Conservation (phyloP, 768 basidiomycete genomes). For the Mycena maculata region DNA sequence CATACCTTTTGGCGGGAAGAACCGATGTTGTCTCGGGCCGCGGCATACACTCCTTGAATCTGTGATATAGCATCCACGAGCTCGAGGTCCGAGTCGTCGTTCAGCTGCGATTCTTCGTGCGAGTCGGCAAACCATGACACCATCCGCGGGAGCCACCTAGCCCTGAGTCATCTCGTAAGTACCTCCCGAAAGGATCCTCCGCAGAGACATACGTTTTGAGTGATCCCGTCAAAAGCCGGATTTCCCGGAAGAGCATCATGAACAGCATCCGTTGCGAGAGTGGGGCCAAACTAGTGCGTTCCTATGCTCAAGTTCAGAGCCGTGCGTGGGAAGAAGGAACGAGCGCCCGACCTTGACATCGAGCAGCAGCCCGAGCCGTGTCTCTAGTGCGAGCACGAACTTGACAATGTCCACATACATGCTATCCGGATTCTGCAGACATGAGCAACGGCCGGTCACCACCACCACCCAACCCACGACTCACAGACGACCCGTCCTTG, state of each 20-base stretch:
- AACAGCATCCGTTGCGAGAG: slow-evolving; percentile 70
- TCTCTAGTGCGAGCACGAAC: slow-evolving; percentile 69
- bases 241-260: slow-evolving; percentile 70
- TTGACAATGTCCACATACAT: slow-evolving; percentile 46
- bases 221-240: slow-evolving; percentile 71
- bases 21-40: slow-evolving; percentile 60
- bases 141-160: slow-evolving; percentile 58
- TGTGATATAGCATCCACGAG: slow-evolving; percentile 53
- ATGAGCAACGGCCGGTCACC: not conserved
- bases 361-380: slow-evolving; percentile 64
- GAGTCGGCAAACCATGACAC: slow-evolving; percentile 58
- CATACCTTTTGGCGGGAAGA: slow-evolving; percentile 56
- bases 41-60: slow-evolving; percentile 61
- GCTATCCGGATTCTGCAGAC: slow-evolving; percentile 45
- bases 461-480: slow-evolving; percentile 19
- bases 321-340: not conserved
- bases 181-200: not conserved
- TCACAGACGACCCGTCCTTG: slow-evolving; percentile 55
- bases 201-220: slow-evolving; percentile 63
- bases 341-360: slow-evolving; percentile 62
- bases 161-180: slow-evolving; percentile 42
- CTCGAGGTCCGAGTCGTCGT: slow-evolving; percentile 57
- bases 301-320: slow-evolving; percentile 52
- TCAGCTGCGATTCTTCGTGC: slow-evolving; percentile 49
- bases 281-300: slow-evolving; percentile 61